Conservation (phyloP, 169 alveolate genomes). For the Cryptosporidium andersoni region DNA sequence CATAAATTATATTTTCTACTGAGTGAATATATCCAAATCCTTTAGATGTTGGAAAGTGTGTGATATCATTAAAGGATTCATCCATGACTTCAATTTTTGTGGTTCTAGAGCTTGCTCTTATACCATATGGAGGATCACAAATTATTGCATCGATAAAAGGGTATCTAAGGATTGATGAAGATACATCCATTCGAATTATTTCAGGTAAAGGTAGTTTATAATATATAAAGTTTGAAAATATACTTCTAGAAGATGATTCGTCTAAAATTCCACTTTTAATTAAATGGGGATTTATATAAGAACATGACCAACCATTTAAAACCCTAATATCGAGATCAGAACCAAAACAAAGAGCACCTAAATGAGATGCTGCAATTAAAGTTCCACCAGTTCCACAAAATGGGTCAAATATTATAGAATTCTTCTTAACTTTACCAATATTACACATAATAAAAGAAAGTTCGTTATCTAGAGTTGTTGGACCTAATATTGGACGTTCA, state of each 20-base stretch:
- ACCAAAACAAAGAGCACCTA: constrained; percentile 92
- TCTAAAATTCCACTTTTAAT: constrained; percentile 69
- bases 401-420: constrained; percentile 91
- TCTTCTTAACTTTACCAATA: constrained; percentile 81
- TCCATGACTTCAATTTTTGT: constrained; percentile 14
- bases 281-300: constrained; percentile 82
- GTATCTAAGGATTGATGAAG: constrained; percentile 47
- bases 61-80: background rate
- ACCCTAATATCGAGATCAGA: constrained; percentile 95
- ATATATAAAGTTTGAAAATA: constrained; percentile 85
- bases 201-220: constrained; percentile 86
- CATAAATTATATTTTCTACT: constrained; percentile 65
- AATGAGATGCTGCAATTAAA: constrained; percentile 88
- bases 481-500: constrained; percentile 96
- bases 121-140: constrained; percentile 98
- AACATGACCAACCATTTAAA: constrained; percentile 84
- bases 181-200: constrained; percentile 76
- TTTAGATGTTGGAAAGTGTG: background rate
- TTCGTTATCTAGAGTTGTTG: constrained; percentile 94
- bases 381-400: constrained; percentile 97
- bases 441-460: constrained; percentile 96
- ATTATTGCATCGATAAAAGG: constrained; percentile 93
- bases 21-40: constrained; percentile 21
- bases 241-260: constrained; percentile 75
- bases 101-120: constrained; percentile 85